Conservation (phyloP, 306 rosid genomes). For the Fagus sylvatica region DNA sequence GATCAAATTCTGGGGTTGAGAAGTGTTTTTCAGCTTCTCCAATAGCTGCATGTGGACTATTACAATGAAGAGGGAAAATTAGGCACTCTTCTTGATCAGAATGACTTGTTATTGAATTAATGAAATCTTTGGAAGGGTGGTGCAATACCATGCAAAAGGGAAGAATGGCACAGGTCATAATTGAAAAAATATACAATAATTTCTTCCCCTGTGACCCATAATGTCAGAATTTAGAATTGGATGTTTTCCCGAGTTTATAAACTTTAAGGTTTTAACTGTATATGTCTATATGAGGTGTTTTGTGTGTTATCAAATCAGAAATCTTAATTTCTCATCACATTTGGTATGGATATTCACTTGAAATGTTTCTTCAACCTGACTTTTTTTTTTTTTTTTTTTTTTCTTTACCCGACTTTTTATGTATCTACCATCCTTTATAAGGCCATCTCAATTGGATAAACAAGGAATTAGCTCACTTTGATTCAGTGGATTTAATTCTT, state of each 20-base stretch:
- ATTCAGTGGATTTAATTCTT: neutral
- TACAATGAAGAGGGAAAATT: neutral
- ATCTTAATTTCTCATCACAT: neutral
- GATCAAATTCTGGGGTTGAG: too few relatives aligned
- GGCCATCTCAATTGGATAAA: neutral
- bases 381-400: neutral
- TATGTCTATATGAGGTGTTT: neutral
- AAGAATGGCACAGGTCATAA: neutral
- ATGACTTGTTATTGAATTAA: neutral
- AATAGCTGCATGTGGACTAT: neutral
- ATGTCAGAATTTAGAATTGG: neutral
- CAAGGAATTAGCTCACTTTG: neutral
- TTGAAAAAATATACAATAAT: neutral
- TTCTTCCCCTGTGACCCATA: neutral
- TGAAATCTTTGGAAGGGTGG: neutral
- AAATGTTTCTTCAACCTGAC: neutral
- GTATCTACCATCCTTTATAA: neutral
- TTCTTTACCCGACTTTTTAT: too few relatives aligned
- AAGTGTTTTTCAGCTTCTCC: neutral
- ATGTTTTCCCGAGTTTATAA: neutral
- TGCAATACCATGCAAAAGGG: neutral
- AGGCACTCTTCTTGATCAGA: neutral
- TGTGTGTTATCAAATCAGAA: neutral
- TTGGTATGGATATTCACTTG: neutral
- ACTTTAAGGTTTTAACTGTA: neutral